These are phyloP conservation scores for Kodamaea kaohsiungensis DNA, from an alignment of 805 yeast species.

Conservation along the genomic window DNA sequence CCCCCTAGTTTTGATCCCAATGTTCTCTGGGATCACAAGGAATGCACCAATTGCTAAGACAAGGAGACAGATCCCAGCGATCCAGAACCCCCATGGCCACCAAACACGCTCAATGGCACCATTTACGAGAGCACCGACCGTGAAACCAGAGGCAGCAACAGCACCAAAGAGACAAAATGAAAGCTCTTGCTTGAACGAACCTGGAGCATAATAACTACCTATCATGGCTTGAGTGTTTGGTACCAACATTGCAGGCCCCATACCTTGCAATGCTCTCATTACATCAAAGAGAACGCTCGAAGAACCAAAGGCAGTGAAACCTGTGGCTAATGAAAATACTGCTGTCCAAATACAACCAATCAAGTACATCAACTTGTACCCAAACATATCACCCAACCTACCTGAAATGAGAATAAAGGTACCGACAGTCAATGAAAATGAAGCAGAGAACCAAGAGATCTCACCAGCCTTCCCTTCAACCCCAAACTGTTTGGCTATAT, in stretches of 20 bases:
- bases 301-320: constrained; percentile 27
- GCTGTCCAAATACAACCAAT: constrained; percentile 26
- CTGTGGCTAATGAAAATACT: constrained; percentile 24
- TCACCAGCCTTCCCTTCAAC: constrained; percentile 29
- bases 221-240: constrained; percentile 36
- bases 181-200: constrained; percentile 18
- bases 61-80: constrained; percentile 22
- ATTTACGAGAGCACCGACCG: constrained; percentile 28
- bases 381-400: constrained; percentile 36
- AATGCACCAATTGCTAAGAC: constrained; percentile 18
- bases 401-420: constrained; percentile 37
- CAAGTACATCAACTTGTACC: constrained; percentile 31
- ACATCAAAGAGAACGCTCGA: constrained; percentile 28
- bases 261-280: constrained; percentile 34
- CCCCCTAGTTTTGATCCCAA: constrained; percentile 19
- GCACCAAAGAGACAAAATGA: constrained; percentile 34
- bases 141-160: constrained; percentile 36
- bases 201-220: constrained; percentile 31
- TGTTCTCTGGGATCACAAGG: constrained; percentile 30
- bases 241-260: constrained; percentile 36
- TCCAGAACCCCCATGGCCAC: constrained; percentile 41
- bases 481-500: constrained; percentile 24
- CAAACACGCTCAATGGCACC: constrained; percentile 29
- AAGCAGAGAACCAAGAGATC: constrained; percentile 36
- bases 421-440: constrained; percentile 37